Percentiles rank a stretch among this genome's conserved stretches.
Conservation (phyloP, 2,329 filamentous ascomycete genomes). For the Ramichloridium luteum region DNA sequence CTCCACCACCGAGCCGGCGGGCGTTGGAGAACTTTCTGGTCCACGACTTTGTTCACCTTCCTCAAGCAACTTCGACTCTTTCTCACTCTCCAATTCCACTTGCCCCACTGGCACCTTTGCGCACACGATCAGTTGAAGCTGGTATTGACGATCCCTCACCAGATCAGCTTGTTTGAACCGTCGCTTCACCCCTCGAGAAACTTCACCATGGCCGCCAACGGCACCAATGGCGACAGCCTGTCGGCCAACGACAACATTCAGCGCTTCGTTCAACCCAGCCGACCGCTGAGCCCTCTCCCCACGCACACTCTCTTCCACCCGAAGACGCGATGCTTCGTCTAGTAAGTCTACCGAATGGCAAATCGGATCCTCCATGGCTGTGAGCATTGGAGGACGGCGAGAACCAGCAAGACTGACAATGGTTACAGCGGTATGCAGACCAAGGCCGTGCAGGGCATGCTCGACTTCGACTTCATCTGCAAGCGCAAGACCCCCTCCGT, state of each 20-base stretch:
- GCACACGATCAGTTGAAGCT: no score
- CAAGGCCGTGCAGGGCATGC: slow-evolving; percentile 52
- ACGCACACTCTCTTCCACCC: slow-evolving; percentile 92
- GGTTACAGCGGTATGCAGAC: slow-evolving; percentile 72
- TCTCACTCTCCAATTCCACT: no score
- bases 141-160: no score
- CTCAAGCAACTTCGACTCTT: no score
- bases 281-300: slow-evolving; percentile 77
- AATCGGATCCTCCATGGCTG: neutral
- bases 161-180: no score
- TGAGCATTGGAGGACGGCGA: neutral
- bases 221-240: slow-evolving; percentile 25
- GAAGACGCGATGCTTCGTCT: slow-evolving; percentile 99
- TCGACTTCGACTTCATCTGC: slow-evolving; percentile 99
- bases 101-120: no score
- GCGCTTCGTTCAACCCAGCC: slow-evolving; percentile 85
- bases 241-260: slow-evolving; percentile 98
- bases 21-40: no score
- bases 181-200: no score
- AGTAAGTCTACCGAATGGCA: slow-evolving; percentile 44
- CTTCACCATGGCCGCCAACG: slow-evolving; percentile 18
- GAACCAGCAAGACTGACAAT: slow-evolving; percentile 19
- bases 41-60: no score
- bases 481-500: slow-evolving; percentile 94
- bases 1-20: no score